Conservation (phyloP, 1,139 yeast species). For the Debaryomyces sp. region DNA sequence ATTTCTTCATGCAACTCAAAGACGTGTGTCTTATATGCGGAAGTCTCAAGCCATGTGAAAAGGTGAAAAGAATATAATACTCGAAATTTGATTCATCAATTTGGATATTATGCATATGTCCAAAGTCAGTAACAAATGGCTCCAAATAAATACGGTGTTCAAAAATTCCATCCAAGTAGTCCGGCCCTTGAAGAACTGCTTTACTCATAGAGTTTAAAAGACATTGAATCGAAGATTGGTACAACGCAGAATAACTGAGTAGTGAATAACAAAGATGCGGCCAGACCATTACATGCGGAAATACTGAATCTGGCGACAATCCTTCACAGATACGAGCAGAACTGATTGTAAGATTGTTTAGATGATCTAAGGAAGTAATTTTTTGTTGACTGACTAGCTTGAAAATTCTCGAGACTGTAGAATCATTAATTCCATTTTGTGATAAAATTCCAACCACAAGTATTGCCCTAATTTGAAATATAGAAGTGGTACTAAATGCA, state of each 20-base stretch:
- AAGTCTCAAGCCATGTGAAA: conserved; percentile 64
- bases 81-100: conserved; percentile 56
- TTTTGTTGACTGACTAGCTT: conserved; percentile 32
- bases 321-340: conserved; percentile 68
- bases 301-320: conserved; percentile 52
- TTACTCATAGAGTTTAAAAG: conserved; percentile 32
- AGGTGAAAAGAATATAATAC: conserved; percentile 51
- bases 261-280: conserved; percentile 46
- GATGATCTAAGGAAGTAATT: conserved; percentile 35
- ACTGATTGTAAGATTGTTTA: conserved; percentile 47
- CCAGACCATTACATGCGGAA: conserved; percentile 70
- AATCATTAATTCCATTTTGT: conserved; percentile 63
- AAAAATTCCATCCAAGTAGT: conserved; percentile 36
- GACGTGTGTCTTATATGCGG: conserved; percentile 65
- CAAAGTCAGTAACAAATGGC: conserved; percentile 48
- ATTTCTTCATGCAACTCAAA: conserved; percentile 49
- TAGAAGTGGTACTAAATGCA: conserved; percentile 61
- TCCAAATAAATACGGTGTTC: conserved; percentile 42
- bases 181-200: conserved; percentile 25
- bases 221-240: conserved; percentile 58
- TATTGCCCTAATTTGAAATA: conserved; percentile 73
- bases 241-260: conserved; percentile 38
- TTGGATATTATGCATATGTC: conserved; percentile 42
- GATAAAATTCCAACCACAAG: conserved; percentile 73
- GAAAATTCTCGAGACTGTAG: conserved; percentile 53